A percentile compares a stretch with the other conserved stretches of the same genome.
Conservation (phyloP, 2,329 filamentous ascomycete genomes). For the Fusarium sp. region DNA sequence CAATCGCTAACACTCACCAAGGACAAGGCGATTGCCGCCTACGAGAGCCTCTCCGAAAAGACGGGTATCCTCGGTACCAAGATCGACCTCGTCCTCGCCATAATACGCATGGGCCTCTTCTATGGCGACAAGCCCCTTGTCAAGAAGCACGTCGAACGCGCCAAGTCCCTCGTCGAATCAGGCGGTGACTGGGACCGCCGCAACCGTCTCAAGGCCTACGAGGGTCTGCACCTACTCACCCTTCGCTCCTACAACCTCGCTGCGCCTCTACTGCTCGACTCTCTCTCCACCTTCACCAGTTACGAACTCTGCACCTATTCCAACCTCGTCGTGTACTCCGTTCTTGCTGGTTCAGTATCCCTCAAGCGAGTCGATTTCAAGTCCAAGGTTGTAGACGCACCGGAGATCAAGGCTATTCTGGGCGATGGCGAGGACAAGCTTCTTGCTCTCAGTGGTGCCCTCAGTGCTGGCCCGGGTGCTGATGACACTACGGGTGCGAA, state of each 20-base stretch:
- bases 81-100: slow-evolving; percentile 95
- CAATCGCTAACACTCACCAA: slow-evolving; percentile 53
- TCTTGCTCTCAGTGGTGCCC: slow-evolving; percentile 80
- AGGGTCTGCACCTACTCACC: slow-evolving; percentile 92
- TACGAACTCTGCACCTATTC: slow-evolving; percentile 99
- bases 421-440: slow-evolving; percentile 91
- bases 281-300: slow-evolving; percentile 96
- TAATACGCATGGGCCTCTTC: slow-evolving; percentile 95
- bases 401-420: slow-evolving; percentile 97
- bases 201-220: slow-evolving; percentile 98
- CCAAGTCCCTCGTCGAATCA: slow-evolving; percentile 88
- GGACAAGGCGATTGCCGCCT: slow-evolving; percentile 94
- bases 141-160: slow-evolving; percentile 93
- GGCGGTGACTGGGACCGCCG: slow-evolving; percentile 98
- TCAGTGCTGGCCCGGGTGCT: slow-evolving; percentile 83
- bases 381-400: slow-evolving; percentile 97
- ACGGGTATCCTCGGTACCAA: slow-evolving; percentile 96
- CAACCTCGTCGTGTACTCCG: slow-evolving; percentile 92
- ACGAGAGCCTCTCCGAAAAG: slow-evolving; percentile 95
- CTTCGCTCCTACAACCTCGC: slow-evolving; percentile 90
- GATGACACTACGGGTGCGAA: slow-evolving; percentile 79
- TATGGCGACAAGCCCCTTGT: slow-evolving; percentile 93
- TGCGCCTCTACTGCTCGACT: slow-evolving; percentile 94
- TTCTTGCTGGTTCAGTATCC: slow-evolving; percentile 92
- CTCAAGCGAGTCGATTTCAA: slow-evolving; percentile 99